Conservation (phyloP, 768 basidiomycete genomes). For the Boletus huronensis region DNA sequence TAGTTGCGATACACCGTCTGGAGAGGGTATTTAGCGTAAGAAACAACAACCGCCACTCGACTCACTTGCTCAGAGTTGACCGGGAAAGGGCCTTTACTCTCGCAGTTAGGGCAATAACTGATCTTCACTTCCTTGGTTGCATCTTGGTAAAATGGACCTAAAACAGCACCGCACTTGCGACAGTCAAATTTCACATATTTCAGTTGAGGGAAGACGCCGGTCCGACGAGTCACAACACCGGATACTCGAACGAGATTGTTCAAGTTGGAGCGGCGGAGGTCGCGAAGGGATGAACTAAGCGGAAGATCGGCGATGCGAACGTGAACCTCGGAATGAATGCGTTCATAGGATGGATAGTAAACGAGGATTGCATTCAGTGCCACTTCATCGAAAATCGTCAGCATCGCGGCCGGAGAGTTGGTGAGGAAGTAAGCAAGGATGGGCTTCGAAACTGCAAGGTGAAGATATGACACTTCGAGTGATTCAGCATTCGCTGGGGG, state of each 20-base stretch:
- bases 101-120: conserved; percentile 92
- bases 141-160: conserved; percentile 98
- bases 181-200: conserved; percentile 99
- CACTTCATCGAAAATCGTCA: conserved; percentile 92
- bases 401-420: conserved; percentile 90
- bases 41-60: neutral
- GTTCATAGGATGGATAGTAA: conserved; percentile 93
- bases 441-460: conserved; percentile 87
- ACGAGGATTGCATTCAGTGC: conserved; percentile 92
- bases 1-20: conserved; percentile 98
- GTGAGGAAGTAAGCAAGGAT: conserved; percentile 97
- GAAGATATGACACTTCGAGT: conserved; percentile 95
- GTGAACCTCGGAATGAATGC: conserved; percentile 97
- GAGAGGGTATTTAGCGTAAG: neutral
- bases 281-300: conserved; percentile 83
- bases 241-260: conserved; percentile 95
- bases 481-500: conserved; percentile 89
- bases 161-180: conserved; percentile 85
- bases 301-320: conserved; percentile 96
- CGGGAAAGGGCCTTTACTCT: conserved; percentile 90
- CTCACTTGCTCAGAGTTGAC: conserved; percentile 94
- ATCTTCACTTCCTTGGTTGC: conserved; percentile 91
- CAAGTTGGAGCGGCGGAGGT: conserved; percentile 86
- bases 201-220: conserved; percentile 97
- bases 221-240: conserved; percentile 93